Evolutionary conservation across 192 early-diverging fungal genomes (phyloP).

Genomic region (Phycomyces blakesleeanus): DNA sequence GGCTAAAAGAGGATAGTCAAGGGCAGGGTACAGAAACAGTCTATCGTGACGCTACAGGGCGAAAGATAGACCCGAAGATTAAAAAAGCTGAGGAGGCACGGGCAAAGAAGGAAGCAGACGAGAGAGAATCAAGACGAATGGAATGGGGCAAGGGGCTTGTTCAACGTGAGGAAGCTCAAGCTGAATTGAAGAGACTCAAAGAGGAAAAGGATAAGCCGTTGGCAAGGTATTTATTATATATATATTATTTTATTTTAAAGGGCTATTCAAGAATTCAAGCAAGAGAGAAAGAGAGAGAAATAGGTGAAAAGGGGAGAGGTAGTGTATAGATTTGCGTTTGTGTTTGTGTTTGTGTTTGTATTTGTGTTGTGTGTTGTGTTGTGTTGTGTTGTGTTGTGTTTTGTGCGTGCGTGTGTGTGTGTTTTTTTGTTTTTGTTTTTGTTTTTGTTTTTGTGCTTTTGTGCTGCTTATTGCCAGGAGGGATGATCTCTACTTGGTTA

Average conservation of each 20-base stretch:
- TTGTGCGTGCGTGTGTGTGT: no score
- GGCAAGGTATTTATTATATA: conserved; percentile 37
- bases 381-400: neutral
- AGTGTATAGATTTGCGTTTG: neutral
- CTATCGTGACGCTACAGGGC: conserved; percentile 33
- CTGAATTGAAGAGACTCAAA: conserved; percentile 31
- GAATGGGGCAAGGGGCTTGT: conserved; percentile 59
- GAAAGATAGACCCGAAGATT: conserved; percentile 27
- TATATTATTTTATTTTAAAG: neutral
- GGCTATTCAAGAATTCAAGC: neutral
- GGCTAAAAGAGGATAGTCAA: conserved; percentile 5
- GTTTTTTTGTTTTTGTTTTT: neutral
- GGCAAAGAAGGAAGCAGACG: conserved; percentile 36
- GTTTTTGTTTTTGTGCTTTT: neutral
- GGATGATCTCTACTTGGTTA: conserved; percentile 4
- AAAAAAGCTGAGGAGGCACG: conserved; percentile 33
- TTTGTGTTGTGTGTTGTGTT: neutral
- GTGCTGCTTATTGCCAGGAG: conserved; percentile 1
- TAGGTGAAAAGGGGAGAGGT: neutral
- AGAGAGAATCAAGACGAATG: conserved; percentile 48
- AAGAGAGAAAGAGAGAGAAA: neutral
- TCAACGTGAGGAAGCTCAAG: conserved; percentile 43
- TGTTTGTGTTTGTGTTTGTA: neutral
- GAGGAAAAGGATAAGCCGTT: conserved; percentile 48
- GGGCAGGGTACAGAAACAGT: conserved; percentile 31